Conservation (phyloP, 495 filamentous ascomycete species). For the Tuber indicum region DNA sequence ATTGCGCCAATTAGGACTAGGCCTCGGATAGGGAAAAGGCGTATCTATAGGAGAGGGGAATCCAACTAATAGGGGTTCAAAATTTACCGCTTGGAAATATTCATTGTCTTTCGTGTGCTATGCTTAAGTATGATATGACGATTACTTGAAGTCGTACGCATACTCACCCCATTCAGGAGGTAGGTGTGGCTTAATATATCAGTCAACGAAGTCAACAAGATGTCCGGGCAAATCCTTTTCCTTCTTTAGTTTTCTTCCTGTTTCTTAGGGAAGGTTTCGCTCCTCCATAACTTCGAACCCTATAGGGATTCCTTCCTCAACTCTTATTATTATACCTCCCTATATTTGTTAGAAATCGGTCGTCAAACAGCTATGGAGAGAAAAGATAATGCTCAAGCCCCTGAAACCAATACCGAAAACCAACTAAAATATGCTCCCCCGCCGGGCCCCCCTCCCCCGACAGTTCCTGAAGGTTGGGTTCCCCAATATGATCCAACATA, state of each 20-base stretch:
- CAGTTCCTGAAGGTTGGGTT: conserved; percentile 77
- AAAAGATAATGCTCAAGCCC: neutral
- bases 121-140: neutral
- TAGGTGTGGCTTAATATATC: neutral
- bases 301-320: neutral
- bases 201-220: neutral
- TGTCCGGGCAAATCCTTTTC: neutral
- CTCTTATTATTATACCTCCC: neutral
- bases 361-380: neutral
- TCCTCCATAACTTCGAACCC: neutral
- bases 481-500: conserved; percentile 34
- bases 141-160: neutral
- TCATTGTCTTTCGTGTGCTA: neutral
- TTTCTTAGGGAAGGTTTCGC: neutral
- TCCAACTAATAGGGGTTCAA: neutral
- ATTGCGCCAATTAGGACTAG: neutral
- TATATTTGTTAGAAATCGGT: neutral
- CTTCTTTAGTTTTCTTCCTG: neutral
- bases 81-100: neutral
- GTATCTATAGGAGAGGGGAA: neutral
- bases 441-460: conserved; percentile 74
- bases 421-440: conserved; percentile 65
- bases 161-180: neutral
- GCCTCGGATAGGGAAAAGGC: neutral
- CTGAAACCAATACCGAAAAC: conserved; percentile 17